A percentile compares a stretch with the other conserved stretches of the same genome.
phyloP scores from a whole-genome alignment of 163 green algal species.

The Chlamydomonas reinhardtii region DNA sequence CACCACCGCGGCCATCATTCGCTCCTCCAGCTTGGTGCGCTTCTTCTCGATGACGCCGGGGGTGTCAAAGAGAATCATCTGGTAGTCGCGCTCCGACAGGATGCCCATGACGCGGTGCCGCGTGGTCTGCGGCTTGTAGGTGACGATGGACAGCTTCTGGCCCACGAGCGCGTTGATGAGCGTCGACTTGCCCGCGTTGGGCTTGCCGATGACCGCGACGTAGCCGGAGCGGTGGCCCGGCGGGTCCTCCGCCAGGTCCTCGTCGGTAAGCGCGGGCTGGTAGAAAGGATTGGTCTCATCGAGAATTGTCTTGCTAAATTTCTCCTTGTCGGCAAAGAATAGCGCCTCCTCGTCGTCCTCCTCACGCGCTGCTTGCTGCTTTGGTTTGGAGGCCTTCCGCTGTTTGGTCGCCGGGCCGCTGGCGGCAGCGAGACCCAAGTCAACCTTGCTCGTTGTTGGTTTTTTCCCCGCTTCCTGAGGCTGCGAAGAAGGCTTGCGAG shows the following conservation, averaged over 20 bases:
- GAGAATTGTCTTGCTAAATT: constrained; percentile 8
- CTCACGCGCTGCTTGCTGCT: background rate
- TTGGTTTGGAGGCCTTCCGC: background rate
- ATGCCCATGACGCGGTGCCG: constrained; percentile 94
- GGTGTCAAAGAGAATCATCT: constrained; percentile 94
- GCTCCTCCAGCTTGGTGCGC: constrained; percentile 89
- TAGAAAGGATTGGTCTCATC: constrained; percentile 59
- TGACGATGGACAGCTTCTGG: constrained; percentile 96
- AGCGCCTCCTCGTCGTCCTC: background rate
- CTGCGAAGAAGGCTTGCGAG: background rate
- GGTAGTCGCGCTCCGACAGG: constrained; percentile 71
- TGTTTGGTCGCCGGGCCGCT: no score
- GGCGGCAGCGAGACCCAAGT: background rate
- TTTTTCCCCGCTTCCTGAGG: background rate
- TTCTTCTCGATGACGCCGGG: constrained; percentile 89
- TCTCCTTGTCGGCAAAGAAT: background rate
- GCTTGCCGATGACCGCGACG: constrained; percentile 92
- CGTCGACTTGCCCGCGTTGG: constrained; percentile 97
- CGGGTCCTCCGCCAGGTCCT: constrained; percentile 68
- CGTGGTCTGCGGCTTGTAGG: constrained; percentile 96
- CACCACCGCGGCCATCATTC: constrained; percentile 93
- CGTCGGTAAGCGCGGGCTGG: constrained; percentile 67
- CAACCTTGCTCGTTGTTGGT: no score
- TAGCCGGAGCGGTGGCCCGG: constrained; percentile 81
- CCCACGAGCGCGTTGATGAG: constrained; percentile 95